phyloP scores from a whole-genome alignment of 345 rosid species.

The Rhizophora mangle region DNA sequence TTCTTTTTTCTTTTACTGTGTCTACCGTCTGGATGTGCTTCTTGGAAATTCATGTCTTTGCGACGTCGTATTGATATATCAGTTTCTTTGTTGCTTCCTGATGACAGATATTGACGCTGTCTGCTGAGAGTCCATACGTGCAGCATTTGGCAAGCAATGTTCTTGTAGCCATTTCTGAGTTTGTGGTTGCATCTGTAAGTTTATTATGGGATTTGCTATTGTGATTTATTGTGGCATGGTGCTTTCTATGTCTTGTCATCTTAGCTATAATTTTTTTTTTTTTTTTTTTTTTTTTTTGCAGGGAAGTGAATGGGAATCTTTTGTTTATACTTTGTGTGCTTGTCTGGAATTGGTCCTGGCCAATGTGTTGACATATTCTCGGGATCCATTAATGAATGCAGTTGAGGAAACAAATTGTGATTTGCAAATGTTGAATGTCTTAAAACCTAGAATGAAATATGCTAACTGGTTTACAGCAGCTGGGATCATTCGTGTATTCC shows the following conservation, averaged over 20 bases:
- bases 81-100: conserved; percentile 6
- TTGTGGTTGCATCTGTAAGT: conserved; percentile 51
- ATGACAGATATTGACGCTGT: conserved; percentile 49
- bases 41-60: not conserved
- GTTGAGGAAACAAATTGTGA: conserved; percentile 15
- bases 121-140: conserved; percentile 43
- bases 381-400: conserved; percentile 20
- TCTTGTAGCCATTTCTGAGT: conserved; percentile 48
- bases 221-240: not conserved
- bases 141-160: conserved; percentile 62
- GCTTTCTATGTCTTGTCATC: conserved; percentile 1
- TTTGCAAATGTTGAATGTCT: conserved; percentile 24
- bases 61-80: not conserved
- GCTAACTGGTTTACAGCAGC: conserved; percentile 58
- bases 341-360: conserved; percentile 40
- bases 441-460: conserved; percentile 44
- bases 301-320: conserved; percentile 50
- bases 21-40: not conserved
- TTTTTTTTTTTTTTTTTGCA: conserved; percentile 22
- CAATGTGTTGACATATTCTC: conserved; percentile 21
- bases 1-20: not conserved
- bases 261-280: not conserved
- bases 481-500: conserved; percentile 45
- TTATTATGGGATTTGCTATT: not conserved
- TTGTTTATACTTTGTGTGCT: conserved; percentile 44